phyloP scores from a whole-genome alignment of 73 alveolate genomes.

The Paramecium bursaria region DNA sequence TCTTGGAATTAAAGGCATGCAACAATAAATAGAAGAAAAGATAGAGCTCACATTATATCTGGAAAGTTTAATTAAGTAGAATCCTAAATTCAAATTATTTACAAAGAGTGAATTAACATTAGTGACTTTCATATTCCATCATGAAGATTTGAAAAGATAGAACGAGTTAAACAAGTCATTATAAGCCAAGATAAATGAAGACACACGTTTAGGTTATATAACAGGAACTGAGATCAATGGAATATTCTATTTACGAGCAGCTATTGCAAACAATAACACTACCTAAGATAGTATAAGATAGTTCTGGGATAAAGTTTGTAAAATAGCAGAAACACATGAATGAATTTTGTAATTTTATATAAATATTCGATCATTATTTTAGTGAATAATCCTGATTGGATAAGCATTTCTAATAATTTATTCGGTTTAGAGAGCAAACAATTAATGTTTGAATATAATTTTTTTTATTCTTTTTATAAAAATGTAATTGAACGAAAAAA shows the following conservation, averaged over 20 bases:
- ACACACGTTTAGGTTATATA: constrained; percentile 51
- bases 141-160: constrained; percentile 2
- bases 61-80: constrained; percentile 4
- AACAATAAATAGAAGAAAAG: constrained; percentile 52
- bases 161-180: constrained; percentile 52
- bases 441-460: no score
- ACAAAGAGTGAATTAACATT: constrained; percentile 34
- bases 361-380: no score
- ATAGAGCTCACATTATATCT: constrained; percentile 49
- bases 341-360: no score
- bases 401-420: no score
- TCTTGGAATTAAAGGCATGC: constrained; percentile 56
- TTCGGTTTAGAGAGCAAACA: no score
- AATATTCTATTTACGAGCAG: constrained; percentile 27
- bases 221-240: constrained; percentile 57
- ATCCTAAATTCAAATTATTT: constrained; percentile 41
- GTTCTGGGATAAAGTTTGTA: constrained; percentile 54
- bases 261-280: constrained; percentile 56
- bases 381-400: no score
- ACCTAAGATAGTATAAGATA: constrained; percentile 43
- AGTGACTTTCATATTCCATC: constrained; percentile 55
- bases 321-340: constrained; percentile 35
- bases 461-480: no score
- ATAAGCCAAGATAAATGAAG: constrained; percentile 44
- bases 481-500: no score